Evolutionary conservation across 768 basidiomycete genomes (phyloP).

Genomic region (Agaricus blazei): DNA sequence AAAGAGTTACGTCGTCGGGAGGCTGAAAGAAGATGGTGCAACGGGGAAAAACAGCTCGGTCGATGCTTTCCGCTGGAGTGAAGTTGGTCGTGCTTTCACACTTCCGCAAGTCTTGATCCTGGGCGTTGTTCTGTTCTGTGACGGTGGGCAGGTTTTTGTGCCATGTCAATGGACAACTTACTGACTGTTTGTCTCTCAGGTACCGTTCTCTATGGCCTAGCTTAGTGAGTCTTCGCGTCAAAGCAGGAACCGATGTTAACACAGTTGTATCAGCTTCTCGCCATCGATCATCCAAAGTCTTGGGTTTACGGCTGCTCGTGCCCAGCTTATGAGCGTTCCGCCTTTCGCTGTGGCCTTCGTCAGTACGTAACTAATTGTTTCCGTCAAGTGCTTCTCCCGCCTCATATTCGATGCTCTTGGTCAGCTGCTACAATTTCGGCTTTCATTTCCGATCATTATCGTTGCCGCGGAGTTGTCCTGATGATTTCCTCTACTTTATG

Average conservation of each 20-base stretch:
- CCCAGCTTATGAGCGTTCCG: conserved; percentile 61
- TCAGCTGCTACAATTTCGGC: conserved; percentile 32
- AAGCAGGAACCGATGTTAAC: no score
- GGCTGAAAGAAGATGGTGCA: conserved; percentile 36
- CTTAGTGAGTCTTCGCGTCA: conserved; percentile 33
- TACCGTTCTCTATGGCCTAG: conserved; percentile 40
- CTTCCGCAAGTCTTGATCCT: conserved; percentile 54
- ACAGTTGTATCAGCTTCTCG: conserved; percentile 42
- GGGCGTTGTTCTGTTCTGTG: conserved; percentile 46
- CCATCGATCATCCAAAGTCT: conserved; percentile 67
- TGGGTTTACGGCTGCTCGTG: conserved; percentile 47
- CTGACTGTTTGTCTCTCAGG: conserved; percentile 19
- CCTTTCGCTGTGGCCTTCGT: conserved; percentile 49
- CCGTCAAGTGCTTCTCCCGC: background rate
- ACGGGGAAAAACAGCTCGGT: conserved; percentile 24
- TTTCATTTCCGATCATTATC: conserved; percentile 48
- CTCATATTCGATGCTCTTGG: background rate
- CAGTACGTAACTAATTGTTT: conserved; percentile 25
- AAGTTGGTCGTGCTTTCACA: conserved; percentile 43
- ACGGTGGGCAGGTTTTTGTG: conserved; percentile 27
- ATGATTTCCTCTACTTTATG: conserved; percentile 40
- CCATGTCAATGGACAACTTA: background rate
- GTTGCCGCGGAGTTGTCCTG: conserved; percentile 40
- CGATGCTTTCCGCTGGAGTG: conserved; percentile 52
- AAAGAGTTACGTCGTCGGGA: conserved; percentile 38